Conservation (phyloP, 2,329 filamentous ascomycete genomes). For the Pyrenochaeta sp. region DNA sequence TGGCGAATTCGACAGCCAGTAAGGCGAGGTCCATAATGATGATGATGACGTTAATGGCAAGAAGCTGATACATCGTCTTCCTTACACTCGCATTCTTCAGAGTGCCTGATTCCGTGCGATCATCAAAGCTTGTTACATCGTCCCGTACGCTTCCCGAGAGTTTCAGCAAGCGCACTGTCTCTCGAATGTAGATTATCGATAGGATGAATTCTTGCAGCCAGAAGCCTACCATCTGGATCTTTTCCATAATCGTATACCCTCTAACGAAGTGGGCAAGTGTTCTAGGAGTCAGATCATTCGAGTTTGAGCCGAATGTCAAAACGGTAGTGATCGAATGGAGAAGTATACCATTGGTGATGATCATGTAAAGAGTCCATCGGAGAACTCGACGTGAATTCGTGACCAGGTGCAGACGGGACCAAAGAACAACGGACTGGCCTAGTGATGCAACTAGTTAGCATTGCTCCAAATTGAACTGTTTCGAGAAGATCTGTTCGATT, state of each 20-base stretch:
- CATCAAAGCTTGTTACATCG: constrained; percentile 42
- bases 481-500: background rate
- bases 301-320: constrained; percentile 62
- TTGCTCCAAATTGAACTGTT: constrained; percentile 11
- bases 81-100: constrained; percentile 26
- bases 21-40: constrained; percentile 42
- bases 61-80: constrained; percentile 45
- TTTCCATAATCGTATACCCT: constrained; percentile 54
- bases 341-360: constrained; percentile 62
- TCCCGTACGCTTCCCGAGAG: constrained; percentile 34
- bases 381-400: constrained; percentile 59
- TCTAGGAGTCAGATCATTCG: constrained; percentile 30
- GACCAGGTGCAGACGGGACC: constrained; percentile 68
- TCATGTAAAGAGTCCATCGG: constrained; percentile 63
- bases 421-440: constrained; percentile 68
- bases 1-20: constrained; percentile 39
- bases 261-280: constrained; percentile 37
- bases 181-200: constrained; percentile 60
- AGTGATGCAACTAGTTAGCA: constrained; percentile 1
- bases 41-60: constrained; percentile 45
- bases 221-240: constrained; percentile 55
- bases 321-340: constrained; percentile 63
- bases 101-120: constrained; percentile 27
- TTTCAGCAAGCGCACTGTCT: constrained; percentile 57
- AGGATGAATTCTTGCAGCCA: constrained; percentile 51